Conservation (phyloP, 2,329 filamentous ascomycete genomes). For the Beauveria rudraprayagi region DNA sequence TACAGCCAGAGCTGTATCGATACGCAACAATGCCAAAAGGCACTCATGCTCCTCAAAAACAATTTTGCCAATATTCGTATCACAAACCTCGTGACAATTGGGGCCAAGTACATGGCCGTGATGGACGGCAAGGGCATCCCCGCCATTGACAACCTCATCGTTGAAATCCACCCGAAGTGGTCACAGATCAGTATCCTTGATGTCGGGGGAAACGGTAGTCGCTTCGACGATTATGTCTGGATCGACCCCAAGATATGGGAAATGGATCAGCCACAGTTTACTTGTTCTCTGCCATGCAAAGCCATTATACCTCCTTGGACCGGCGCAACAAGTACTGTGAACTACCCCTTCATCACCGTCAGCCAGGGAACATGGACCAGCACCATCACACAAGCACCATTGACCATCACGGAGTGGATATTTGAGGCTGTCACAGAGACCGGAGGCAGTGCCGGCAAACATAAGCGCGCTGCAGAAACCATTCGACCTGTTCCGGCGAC, state of each 20-base stretch:
- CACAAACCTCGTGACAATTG: conserved; percentile 24
- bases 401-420: conserved; percentile 20
- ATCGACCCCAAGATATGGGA: conserved; percentile 22
- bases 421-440: conserved; percentile 19
- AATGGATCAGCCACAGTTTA: conserved; percentile 21
- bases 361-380: conserved; percentile 23
- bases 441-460: conserved; percentile 10
- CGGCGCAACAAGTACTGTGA: conserved; percentile 20
- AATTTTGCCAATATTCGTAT: conserved; percentile 19
- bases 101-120: conserved; percentile 22
- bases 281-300: conserved; percentile 21
- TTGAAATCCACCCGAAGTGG: conserved; percentile 22
- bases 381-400: conserved; percentile 21
- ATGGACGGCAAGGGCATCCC: conserved; percentile 19
- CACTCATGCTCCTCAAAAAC: conserved; percentile 14
- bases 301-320: conserved; percentile 22
- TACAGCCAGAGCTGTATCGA: conserved; percentile 19
- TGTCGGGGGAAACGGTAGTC: neutral
- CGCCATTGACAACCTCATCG: conserved; percentile 21
- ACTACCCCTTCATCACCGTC: conserved; percentile 25
- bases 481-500: conserved; percentile 16
- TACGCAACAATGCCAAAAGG: conserved; percentile 20
- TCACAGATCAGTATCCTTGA: conserved; percentile 21
- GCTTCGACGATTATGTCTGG: neutral
- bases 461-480: neutral